phyloP scores from a whole-genome alignment of 2,329 filamentous ascomycete species.

The Fusarium coffeatum region DNA sequence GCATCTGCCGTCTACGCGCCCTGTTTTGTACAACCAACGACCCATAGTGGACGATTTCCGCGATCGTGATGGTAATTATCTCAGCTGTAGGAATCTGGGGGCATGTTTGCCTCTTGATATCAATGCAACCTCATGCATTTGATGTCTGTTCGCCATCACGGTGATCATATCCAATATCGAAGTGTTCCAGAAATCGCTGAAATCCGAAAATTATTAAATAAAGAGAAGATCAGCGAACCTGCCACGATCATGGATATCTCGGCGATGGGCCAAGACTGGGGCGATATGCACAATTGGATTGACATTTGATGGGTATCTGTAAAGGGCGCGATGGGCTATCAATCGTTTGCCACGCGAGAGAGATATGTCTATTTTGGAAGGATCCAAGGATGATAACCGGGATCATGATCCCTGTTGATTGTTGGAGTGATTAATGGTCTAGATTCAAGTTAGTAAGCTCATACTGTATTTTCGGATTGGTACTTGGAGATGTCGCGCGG shows the following conservation, averaged over 20 bases:
- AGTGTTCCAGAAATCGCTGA: background rate
- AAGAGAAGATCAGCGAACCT: background rate
- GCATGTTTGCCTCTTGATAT: background rate
- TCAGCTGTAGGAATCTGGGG: background rate
- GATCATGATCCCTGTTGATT: slow-evolving; percentile 10
- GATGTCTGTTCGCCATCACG: background rate
- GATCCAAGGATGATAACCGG: background rate
- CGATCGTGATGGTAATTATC: slow-evolving; percentile 4
- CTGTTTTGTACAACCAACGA: background rate
- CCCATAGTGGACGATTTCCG: background rate
- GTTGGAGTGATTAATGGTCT: background rate
- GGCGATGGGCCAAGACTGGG: slow-evolving; percentile 11
- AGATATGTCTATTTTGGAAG: background rate
- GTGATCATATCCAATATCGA: background rate
- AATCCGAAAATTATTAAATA: background rate
- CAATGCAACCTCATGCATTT: background rate
- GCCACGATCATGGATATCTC: slow-evolving; percentile 2
- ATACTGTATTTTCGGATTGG: background rate
- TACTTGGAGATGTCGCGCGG: background rate
- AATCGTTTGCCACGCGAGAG: slow-evolving; percentile 10
- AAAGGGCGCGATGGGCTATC: background rate
- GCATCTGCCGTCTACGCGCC: background rate
- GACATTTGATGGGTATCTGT: background rate
- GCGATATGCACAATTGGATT: background rate
- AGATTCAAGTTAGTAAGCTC: background rate